Evolutionary conservation across 2,329 filamentous ascomycete species (phyloP), one percentile per base, ranked within the genome.

Genomic region (Raffaelea deltoideospora): DNA sequence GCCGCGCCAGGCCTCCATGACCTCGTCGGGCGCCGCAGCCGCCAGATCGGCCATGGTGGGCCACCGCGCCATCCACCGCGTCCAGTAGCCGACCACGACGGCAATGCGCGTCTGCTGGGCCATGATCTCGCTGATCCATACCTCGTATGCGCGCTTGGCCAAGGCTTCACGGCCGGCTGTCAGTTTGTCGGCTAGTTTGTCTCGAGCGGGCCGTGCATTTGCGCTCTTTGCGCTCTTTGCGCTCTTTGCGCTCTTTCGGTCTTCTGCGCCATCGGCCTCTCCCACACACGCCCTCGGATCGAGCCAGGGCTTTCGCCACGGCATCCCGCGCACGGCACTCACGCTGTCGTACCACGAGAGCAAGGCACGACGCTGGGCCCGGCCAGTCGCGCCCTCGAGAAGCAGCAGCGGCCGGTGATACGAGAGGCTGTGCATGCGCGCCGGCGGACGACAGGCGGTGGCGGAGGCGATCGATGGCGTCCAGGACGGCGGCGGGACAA

Each of bases 111-210:
- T 78, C 53, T 78, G 73, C 50, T 78, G 73, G 10, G 77, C 61
- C 73, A 78, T 78, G 45, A 76, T 69, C 54, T 78, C 73, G 47
- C 67, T 72, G 48, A 78, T 74, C 69, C 72, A 77, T 33, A 78
- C 72, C 50, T 76, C 65, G 53, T 78, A 78, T 2, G 72, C 73
- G 33, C 73, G 65, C 22, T 56, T 61, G 40, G 67, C 64, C 10
- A 76, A 56, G 3, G 50, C 51, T 4, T 13, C 18, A 20, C 34
- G 34, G 14, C 23, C 10, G 9, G 11, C 10, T n/a, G n/a, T n/a
- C n/a, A n/a, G n/a, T n/a, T n/a, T n/a, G n/a, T n/a, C n/a, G n/a
- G n/a, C n/a, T n/a, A n/a, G n/a, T n/a, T n/a, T n/a, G n/a, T n/a
- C n/a, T n/a, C n/a, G n/a, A n/a, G n/a, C n/a, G n/a, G n/a, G n/a